Base-by-base conservation (phyloP, 2,329 filamentous ascomycete species). In the Rutstroemia sydowiana region DNA sequence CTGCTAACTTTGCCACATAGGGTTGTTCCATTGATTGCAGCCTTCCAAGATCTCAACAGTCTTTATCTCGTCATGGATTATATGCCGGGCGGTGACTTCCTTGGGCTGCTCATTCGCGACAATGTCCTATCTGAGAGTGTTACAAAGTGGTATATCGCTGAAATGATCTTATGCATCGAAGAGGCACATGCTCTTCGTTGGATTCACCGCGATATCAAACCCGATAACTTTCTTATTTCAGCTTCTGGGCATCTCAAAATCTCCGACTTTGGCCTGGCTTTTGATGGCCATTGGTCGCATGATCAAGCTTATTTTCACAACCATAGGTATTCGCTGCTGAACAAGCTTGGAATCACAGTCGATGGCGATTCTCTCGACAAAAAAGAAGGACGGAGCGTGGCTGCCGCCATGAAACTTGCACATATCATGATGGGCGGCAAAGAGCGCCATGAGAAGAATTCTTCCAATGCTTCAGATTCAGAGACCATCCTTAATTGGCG, bases 1-100 rank as follows among this genome's bases (percentile, higher is more conserved):
- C 30, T 30, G 7, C 57, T 62, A 34, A 61, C 10, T 21, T 1
- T 11, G 20, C 2, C 45, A 11, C 16, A 18, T 34, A 84, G 81
- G 92, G 83, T 95, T 43, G 88, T 97, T 2, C 88, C 91, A 1
- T 73, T 98, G 32, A 78, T 95, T 46, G 78, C 88, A 45, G 93
- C 89, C 63, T 97, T 97, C 59, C 89, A 97, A 67, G 93, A 97
- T 66, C 73, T 79, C 32, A 77, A 79, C 39, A 88, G 88, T 61
- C 75, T 98, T 5, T 97, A 97, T 63, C 79, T 98, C 5, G 87
- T 96, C 48, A 96, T 97, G 90, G 91, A 97, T 54, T 98, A 95
- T 65, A 96, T 96, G 89, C 85, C 95, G 2, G 93, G 92, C 0
- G 92, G 93, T 0, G 92, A 98, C 66, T 97, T 98, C 59, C 75